A percentile compares a stretch with the other conserved stretches of the same genome.
These are phyloP conservation scores for Gaultheria prostrata DNA, from an alignment of 148 eudicot genomes.

Conservation along the genomic window DNA sequence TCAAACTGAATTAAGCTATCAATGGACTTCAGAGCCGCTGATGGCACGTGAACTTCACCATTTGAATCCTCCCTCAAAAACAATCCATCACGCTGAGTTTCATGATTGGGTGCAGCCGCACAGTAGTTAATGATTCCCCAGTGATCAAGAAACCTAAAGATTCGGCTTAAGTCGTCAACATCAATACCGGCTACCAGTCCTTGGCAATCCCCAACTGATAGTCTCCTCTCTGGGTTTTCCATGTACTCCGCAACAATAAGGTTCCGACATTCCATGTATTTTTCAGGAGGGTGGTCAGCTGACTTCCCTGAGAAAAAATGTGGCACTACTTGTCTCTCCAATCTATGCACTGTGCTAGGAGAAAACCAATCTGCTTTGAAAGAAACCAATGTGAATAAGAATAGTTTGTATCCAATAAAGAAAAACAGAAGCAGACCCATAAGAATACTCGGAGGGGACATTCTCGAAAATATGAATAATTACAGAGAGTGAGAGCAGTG, in stretches of 20 bases:
- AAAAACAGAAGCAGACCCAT: neutral
- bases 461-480: neutral
- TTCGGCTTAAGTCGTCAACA: conserved; percentile 61
- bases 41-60: conserved; percentile 86
- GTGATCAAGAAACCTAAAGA: conserved; percentile 86
- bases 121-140: conserved; percentile 94
- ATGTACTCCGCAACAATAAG: conserved; percentile 66
- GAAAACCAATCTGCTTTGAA: conserved; percentile 85
- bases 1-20: conserved; percentile 88
- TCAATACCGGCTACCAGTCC: conserved; percentile 50
- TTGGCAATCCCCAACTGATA: conserved; percentile 61
- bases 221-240: conserved; percentile 66
- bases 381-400: conserved; percentile 11
- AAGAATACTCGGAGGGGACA: neutral
- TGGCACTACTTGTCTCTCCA: conserved; percentile 91
- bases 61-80: conserved; percentile 64
- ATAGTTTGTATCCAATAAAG: neutral
- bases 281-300: conserved; percentile 65
- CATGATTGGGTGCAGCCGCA: conserved; percentile 45
- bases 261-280: conserved; percentile 81
- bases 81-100: conserved; percentile 42
- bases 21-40: conserved; percentile 73
- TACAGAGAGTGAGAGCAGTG: neutral
- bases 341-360: conserved; percentile 68
- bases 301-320: conserved; percentile 88